Evolutionary conservation across 768 basidiomycete genomes (phyloP).

Genomic region (Galerina marginata): DNA sequence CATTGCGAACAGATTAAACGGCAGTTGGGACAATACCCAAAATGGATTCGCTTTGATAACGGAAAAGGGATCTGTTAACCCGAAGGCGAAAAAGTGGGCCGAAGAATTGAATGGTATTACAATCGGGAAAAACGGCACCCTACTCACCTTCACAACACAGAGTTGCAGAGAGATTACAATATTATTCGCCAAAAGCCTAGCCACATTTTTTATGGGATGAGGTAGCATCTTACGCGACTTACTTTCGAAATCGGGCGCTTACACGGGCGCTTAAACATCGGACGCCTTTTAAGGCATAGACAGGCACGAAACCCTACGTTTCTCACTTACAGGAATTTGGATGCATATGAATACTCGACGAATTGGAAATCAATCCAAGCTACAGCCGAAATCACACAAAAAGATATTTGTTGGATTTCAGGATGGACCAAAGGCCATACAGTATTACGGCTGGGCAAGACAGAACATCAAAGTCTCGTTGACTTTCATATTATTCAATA

Average conservation of each 20-base stretch:
- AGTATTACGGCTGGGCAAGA: constrained; percentile 26
- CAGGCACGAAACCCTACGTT: constrained; percentile 25
- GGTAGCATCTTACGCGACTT: not conserved
- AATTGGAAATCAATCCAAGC: constrained; percentile 19
- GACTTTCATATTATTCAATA: constrained; percentile 31
- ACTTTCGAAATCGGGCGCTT: not conserved
- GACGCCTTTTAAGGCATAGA: constrained; percentile 30
- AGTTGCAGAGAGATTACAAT: constrained; percentile 6
- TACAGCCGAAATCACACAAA: constrained; percentile 23
- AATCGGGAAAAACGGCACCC: constrained; percentile 11
- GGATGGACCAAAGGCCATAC: constrained; percentile 28
- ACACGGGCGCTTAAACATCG: not conserved
- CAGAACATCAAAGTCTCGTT: constrained; percentile 27
- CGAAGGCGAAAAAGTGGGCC: not conserved
- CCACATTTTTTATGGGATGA: not conserved
- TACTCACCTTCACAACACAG: constrained; percentile 15
- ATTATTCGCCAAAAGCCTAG: not conserved
- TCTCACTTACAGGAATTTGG: constrained; percentile 31
- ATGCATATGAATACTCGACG: constrained; percentile 28
- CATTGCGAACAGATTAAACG: constrained; percentile 12
- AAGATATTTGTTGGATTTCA: constrained; percentile 29
- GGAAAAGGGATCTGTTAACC: constrained; percentile 17
- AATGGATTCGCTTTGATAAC: constrained; percentile 13
- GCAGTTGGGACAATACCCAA: constrained; percentile 8
- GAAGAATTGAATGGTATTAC: constrained; percentile 5